Evolutionary conservation across 768 basidiomycete genomes (phyloP).

Genomic region (Tricholoma sp.): DNA sequence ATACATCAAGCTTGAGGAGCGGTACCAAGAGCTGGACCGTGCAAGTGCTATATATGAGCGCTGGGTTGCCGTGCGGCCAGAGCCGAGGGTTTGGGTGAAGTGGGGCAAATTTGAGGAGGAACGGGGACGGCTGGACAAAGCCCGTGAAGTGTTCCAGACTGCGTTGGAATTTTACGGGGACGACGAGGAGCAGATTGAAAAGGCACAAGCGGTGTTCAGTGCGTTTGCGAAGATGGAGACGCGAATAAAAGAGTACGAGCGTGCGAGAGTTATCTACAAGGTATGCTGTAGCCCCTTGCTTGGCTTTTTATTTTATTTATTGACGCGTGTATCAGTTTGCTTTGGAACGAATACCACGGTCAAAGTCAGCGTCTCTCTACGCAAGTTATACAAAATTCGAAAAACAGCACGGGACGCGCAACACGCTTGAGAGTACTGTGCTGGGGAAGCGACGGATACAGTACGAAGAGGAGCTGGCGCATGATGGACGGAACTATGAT

Average conservation of each 20-base stretch:
- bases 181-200: conserved; percentile 89
- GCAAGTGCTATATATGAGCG: conserved; percentile 92
- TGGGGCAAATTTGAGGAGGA: conserved; percentile 88
- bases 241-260: conserved; percentile 91
- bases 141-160: conserved; percentile 85
- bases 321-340: conserved; percentile 63
- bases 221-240: conserved; percentile 98
- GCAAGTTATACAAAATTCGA: conserved; percentile 96
- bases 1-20: conserved; percentile 97
- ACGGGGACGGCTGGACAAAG: conserved; percentile 67
- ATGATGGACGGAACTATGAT: conserved; percentile 94
- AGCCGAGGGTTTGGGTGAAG: conserved; percentile 81
- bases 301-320: neutral
- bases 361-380: conserved; percentile 85
- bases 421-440: conserved; percentile 88
- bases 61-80: conserved; percentile 73
- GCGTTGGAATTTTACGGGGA: conserved; percentile 89
- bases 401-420: conserved; percentile 91
- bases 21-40: conserved; percentile 88
- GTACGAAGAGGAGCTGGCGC: conserved; percentile 92
- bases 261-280: conserved; percentile 96
- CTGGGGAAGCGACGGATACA: conserved; percentile 97
- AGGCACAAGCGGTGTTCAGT: conserved; percentile 90
- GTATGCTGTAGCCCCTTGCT: conserved; percentile 27
- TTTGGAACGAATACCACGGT: conserved; percentile 85